Conservation (phyloP, 495 filamentous ascomycete species). For the Penicillium taxi region DNA sequence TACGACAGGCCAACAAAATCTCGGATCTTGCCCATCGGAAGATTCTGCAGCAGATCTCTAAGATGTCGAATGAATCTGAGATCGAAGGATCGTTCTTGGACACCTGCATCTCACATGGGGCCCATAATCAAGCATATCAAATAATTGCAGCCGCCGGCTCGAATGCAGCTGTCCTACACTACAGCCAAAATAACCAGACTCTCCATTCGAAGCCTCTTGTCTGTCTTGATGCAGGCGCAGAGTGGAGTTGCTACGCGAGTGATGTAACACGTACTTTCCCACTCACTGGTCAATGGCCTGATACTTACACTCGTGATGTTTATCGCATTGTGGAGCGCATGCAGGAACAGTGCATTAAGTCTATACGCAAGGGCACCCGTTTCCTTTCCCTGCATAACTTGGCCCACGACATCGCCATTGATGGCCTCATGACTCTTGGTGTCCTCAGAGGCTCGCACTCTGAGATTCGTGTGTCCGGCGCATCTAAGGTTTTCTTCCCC, state of each 20-base stretch:
- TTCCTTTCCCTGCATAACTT: constrained; percentile 63
- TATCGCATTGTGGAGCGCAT: constrained; percentile 73
- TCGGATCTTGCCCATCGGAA: constrained; percentile 64
- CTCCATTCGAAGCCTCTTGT: constrained; percentile 61
- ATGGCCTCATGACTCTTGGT: constrained; percentile 61
- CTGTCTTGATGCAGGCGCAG: constrained; percentile 77
- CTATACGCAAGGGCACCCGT: constrained; percentile 54
- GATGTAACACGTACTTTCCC: constrained; percentile 89
- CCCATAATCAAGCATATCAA: constrained; percentile 75
- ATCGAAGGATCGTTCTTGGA: constrained; percentile 69
- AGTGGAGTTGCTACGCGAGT: constrained; percentile 81
- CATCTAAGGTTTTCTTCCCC: constrained; percentile 75
- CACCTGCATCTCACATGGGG: constrained; percentile 60
- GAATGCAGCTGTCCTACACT: constrained; percentile 81
- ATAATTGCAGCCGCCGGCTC: constrained; percentile 72
- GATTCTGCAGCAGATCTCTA: constrained; percentile 52
- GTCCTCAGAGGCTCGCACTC: constrained; percentile 51
- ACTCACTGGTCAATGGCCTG: constrained; percentile 53
- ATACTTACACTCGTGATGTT: constrained; percentile 54
- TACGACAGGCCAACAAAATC: constrained; percentile 69
- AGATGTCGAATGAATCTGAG: constrained; percentile 68
- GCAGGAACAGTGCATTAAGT: constrained; percentile 68
- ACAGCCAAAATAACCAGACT: constrained; percentile 65
- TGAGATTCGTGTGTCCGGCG: constrained; percentile 62
- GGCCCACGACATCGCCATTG: constrained; percentile 63